A percentile compares a stretch with the other conserved stretches of the same genome.
These are phyloP conservation scores for Cryptococcus floricola DNA, from an alignment of 1,284 basidiomycete genomes.

Conservation along the genomic window DNA sequence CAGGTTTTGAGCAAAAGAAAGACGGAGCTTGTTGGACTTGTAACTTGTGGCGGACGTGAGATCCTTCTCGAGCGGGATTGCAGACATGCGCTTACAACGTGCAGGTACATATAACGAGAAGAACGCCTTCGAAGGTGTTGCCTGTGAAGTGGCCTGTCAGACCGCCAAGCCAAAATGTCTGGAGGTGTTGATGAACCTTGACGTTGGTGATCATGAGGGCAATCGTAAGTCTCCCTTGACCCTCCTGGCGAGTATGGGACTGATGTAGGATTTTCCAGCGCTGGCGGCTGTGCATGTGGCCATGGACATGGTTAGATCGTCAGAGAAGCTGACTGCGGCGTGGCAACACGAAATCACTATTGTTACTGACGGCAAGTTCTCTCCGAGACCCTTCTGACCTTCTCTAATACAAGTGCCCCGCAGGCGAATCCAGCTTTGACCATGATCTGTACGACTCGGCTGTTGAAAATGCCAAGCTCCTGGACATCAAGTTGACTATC, in stretches of 20 bases:
- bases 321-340: conserved; percentile 59
- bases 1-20: conserved; percentile 85
- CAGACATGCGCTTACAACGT: not conserved
- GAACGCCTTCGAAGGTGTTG: conserved; percentile 64
- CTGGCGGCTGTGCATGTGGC: conserved; percentile 82
- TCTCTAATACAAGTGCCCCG: too few species aligned
- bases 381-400: conserved; percentile 54
- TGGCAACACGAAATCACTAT: conserved; percentile 79
- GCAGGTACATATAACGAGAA: conserved; percentile 66
- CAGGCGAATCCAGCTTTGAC: conserved; percentile 41
- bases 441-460: conserved; percentile 63
- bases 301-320: conserved; percentile 59
- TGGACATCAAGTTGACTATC: conserved; percentile 65
- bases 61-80: not conserved
- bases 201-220: conserved; percentile 50
- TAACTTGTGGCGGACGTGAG: conserved; percentile 68
- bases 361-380: conserved; percentile 71
- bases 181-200: conserved; percentile 66
- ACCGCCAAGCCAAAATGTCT: conserved; percentile 73
- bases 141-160: conserved; percentile 71
- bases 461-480: conserved; percentile 60
- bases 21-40: conserved; percentile 83
- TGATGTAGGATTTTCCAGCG: conserved; percentile 53
- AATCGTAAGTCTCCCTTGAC: conserved; percentile 31
- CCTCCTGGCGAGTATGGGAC: not conserved